Conservation (phyloP, 139 green algal genomes). For the Chlorella sp. region DNA sequence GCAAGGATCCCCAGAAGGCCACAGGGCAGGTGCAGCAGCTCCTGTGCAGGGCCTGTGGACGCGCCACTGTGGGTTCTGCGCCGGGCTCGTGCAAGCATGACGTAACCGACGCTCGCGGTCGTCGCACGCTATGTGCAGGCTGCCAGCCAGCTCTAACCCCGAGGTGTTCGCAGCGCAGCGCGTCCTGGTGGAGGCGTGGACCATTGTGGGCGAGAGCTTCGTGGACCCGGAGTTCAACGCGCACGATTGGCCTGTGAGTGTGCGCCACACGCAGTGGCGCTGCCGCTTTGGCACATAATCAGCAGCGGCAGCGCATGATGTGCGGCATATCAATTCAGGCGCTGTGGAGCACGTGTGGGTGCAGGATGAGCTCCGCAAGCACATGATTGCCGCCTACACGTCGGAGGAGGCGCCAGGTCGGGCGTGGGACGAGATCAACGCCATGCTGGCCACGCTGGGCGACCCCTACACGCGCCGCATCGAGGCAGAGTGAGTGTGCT, state of each 20-base stretch:
- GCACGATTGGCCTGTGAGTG: conserved; percentile 35
- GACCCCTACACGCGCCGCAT: conserved; percentile 92
- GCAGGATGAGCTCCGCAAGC: conserved; percentile 44
- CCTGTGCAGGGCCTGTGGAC: not conserved
- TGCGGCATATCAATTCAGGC: too few relatives aligned
- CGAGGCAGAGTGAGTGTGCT: conserved; percentile 46
- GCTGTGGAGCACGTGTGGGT: too few relatives aligned
- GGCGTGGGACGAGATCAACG: conserved; percentile 47
- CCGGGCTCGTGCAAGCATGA: too few relatives aligned
- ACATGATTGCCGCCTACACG: conserved; percentile 46
- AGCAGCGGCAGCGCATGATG: too few relatives aligned
- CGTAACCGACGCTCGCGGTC: too few relatives aligned
- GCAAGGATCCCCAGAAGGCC: too few relatives aligned
- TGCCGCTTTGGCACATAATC: too few relatives aligned
- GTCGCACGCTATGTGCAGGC: conserved; percentile 19
- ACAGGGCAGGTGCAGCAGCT: too few relatives aligned
- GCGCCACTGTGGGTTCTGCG: too few relatives aligned
- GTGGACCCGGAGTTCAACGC: conserved; percentile 66
- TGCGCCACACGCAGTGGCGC: too few relatives aligned
- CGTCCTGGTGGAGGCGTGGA: conserved; percentile 80
- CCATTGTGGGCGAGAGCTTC: conserved; percentile 65
- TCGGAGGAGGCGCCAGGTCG: not conserved
- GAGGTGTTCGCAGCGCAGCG: conserved; percentile 67
- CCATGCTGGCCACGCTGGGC: conserved; percentile 77
- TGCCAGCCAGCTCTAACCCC: conserved; percentile 58